Evolutionary conservation across 106 monocot species (phyloP).

Genomic region (Phalaenopsis aphrodite): DNA sequence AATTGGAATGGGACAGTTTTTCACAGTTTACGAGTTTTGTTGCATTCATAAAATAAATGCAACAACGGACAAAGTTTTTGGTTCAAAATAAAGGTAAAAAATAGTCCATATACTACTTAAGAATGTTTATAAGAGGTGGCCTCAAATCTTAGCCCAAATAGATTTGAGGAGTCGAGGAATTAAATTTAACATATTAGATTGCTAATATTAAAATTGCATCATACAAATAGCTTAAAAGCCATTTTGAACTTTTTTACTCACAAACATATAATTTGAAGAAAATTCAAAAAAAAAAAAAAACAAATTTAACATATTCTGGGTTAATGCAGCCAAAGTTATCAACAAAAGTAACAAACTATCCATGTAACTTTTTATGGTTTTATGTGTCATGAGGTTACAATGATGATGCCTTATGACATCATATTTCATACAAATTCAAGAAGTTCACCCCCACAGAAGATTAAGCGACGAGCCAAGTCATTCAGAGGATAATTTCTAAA

Average conservation of each 20-base stretch:
- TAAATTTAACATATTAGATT: too few species aligned
- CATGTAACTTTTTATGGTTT: background rate
- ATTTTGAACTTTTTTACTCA: background rate
- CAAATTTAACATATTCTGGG: background rate
- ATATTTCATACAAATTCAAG: background rate
- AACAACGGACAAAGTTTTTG: background rate
- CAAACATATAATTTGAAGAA: background rate
- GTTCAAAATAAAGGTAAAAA: too few species aligned
- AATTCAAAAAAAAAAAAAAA: background rate
- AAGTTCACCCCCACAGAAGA: background rate
- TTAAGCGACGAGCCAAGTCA: background rate
- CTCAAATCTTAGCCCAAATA: too few species aligned
- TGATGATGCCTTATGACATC: background rate
- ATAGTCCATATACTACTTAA: too few species aligned
- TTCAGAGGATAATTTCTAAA: background rate
- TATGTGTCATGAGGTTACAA: background rate
- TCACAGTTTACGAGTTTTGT: background rate
- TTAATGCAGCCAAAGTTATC: too few species aligned
- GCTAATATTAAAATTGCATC: too few species aligned
- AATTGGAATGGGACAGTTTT: background rate
- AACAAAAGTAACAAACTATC: background rate
- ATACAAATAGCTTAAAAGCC: too few species aligned
- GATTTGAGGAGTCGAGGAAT: too few species aligned
- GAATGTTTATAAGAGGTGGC: too few species aligned
- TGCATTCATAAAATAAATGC: background rate